These are phyloP conservation scores for Pleurotus giganteus DNA, from an alignment of 768 basidiomycete species.

Conservation along the genomic window DNA sequence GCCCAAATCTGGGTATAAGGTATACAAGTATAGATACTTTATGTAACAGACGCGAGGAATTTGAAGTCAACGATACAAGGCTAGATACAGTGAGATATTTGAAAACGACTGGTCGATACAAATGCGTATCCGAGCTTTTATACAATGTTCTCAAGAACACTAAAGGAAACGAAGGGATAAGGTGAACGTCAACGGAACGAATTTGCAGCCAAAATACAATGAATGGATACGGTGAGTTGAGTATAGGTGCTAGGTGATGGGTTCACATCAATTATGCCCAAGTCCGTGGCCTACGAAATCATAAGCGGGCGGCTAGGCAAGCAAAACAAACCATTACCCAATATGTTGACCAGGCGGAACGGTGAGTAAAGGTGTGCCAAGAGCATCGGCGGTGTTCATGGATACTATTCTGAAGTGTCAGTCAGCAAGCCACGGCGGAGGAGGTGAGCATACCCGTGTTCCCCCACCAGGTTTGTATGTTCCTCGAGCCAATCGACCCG, in stretches of 20 bases:
- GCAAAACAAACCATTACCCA: not conserved
- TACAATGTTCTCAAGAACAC: not conserved
- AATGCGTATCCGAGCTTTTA: not conserved
- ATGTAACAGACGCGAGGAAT: not conserved
- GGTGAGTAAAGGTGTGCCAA: slow-evolving; percentile 51
- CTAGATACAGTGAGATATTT: too few relatives aligned
- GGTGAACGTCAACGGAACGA: not conserved
- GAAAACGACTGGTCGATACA: slow-evolving; percentile 9
- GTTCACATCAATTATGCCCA: slow-evolving; percentile 2
- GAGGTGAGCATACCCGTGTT: not conserved
- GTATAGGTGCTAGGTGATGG: not conserved
- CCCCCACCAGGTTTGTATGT: slow-evolving; percentile 69
- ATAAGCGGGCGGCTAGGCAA: not conserved
- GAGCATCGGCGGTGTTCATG: slow-evolving; percentile 63
- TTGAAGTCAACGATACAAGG: not conserved
- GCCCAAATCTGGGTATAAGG: not conserved
- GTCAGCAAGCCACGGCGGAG: not conserved
- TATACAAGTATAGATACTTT: not conserved
- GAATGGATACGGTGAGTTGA: slow-evolving; percentile 1
- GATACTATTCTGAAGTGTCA: not conserved
- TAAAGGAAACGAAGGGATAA: slow-evolving; percentile 3
- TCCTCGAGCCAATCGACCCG: slow-evolving; percentile 54
- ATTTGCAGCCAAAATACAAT: not conserved
- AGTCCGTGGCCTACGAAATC: not conserved
- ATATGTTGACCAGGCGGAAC: slow-evolving; percentile 37